phyloP scores from a whole-genome alignment of 73 alveolate species.

The Blepharisma stoltei region DNA sequence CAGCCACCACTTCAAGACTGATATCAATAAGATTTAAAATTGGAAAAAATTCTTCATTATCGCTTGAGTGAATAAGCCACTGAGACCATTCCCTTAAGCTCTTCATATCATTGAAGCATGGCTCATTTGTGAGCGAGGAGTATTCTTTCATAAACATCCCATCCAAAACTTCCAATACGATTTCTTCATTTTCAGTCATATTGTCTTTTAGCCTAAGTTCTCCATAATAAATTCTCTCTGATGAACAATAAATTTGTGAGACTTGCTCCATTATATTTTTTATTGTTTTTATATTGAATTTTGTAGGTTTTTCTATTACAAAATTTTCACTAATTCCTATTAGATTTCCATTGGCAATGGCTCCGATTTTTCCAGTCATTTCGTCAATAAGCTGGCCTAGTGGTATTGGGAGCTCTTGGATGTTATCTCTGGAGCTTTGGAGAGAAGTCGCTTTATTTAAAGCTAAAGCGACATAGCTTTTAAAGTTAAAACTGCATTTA shows the following conservation, averaged over 20 bases:
- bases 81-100: constrained; percentile 10
- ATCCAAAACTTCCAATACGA: too few relatives aligned
- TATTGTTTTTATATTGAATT: too few relatives aligned
- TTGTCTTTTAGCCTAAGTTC: too few relatives aligned
- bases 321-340: too few relatives aligned
- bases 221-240: too few relatives aligned
- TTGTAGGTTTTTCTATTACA: too few relatives aligned
- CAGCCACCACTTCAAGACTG: not conserved
- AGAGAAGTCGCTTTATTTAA: not conserved
- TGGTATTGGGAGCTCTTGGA: not conserved
- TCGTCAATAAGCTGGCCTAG: not conserved
- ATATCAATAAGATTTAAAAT: not conserved
- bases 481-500: too few relatives aligned
- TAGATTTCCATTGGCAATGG: not conserved
- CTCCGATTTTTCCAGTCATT: not conserved
- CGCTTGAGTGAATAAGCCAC: not conserved
- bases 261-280: too few relatives aligned
- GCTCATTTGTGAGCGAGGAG: too few relatives aligned
- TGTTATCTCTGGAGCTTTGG: not conserved
- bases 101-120: not conserved
- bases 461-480: not conserved
- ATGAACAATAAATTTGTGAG: too few relatives aligned
- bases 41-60: not conserved
- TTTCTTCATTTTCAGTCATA: too few relatives aligned
- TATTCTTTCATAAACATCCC: too few relatives aligned